Conservation (phyloP, 768 basidiomycete genomes). For the Phallus indusiatus region DNA sequence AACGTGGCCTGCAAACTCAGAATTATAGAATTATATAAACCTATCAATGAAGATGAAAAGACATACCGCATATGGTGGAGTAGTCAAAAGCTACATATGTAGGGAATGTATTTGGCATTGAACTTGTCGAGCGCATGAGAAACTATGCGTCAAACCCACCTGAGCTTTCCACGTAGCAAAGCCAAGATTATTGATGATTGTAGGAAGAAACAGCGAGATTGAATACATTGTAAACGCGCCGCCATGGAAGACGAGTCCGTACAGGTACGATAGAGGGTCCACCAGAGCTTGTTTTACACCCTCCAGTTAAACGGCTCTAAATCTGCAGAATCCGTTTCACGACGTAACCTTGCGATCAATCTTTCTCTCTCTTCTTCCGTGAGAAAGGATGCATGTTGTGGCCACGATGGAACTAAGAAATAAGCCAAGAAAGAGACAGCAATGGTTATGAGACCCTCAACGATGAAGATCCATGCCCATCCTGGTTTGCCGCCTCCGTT, state of each 20-base stretch:
- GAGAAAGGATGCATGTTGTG: slow-evolving; percentile 46
- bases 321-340: slow-evolving; percentile 46
- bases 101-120: neutral
- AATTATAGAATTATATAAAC: neutral
- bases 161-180: slow-evolving; percentile 42
- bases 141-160: neutral
- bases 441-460: slow-evolving; percentile 46
- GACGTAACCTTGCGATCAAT: slow-evolving; percentile 38
- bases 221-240: slow-evolving; percentile 27
- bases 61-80: slow-evolving; percentile 44
- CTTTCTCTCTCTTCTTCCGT: slow-evolving; percentile 41
- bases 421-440: slow-evolving; percentile 38
- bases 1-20: neutral
- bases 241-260: slow-evolving; percentile 52
- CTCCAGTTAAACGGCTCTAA: slow-evolving; percentile 49
- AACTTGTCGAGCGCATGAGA: neutral
- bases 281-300: slow-evolving; percentile 44
- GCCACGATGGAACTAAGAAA: slow-evolving; percentile 51
- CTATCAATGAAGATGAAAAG: neutral
- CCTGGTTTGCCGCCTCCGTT: slow-evolving; percentile 50
- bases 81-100: slow-evolving; percentile 31
- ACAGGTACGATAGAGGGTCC: slow-evolving; percentile 52
- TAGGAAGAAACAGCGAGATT: slow-evolving; percentile 30
- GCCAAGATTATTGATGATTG: slow-evolving; percentile 49
- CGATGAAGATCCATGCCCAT: slow-evolving; percentile 59